phyloP scores from a whole-genome alignment of 2,329 filamentous ascomycete species.

The Aspergillus jensenii region DNA sequence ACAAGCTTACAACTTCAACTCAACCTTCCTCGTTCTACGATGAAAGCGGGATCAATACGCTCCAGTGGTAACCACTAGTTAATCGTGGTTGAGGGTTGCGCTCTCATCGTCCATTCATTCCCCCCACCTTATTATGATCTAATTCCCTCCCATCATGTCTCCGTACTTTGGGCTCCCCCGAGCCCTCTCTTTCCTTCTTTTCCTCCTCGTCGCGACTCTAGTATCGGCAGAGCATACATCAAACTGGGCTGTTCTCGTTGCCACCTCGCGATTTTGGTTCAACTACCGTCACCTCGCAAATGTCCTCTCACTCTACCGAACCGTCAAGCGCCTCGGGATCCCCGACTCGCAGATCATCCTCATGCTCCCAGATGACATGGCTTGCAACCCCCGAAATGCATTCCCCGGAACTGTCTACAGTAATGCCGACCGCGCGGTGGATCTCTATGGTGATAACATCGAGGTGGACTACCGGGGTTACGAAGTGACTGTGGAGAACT shows the following conservation, averaged over 20 bases:
- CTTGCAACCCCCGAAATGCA: constrained; percentile 96
- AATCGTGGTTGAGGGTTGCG: not conserved
- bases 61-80: constrained; percentile 1
- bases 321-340: constrained; percentile 95
- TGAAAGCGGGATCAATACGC: not conserved
- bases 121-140: constrained; percentile 17
- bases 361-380: constrained; percentile 99
- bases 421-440: constrained; percentile 91
- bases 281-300: constrained; percentile 99
- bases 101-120: constrained; percentile 1
- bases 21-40: not conserved
- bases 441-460: constrained; percentile 97
- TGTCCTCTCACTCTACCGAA: constrained; percentile 94
- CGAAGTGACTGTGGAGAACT: constrained; percentile 98
- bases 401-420: constrained; percentile 98
- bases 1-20: not conserved
- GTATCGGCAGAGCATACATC: constrained; percentile 69
- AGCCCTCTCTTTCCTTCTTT: constrained; percentile 26
- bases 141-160: constrained; percentile 26
- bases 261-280: constrained; percentile 99
- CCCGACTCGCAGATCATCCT: constrained; percentile 99
- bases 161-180: constrained; percentile 24
- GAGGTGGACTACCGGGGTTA: constrained; percentile 98
- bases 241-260: constrained; percentile 99
- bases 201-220: constrained; percentile 12